These are phyloP conservation scores for Musa schizocarpa DNA, from an alignment of 176 grass and related monocot species.

Conservation along the genomic window DNA sequence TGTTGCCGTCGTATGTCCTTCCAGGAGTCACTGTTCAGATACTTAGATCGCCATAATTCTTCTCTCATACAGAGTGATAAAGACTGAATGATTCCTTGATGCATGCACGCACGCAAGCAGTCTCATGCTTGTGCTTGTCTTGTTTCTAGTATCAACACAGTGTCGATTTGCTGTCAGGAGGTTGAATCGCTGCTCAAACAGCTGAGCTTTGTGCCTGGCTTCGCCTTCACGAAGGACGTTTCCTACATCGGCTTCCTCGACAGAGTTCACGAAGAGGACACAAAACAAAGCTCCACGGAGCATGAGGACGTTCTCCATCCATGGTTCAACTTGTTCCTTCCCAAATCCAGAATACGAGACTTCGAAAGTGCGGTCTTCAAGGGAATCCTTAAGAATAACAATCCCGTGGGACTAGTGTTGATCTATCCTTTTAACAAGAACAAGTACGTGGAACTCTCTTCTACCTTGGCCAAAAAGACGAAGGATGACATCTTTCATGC, in stretches of 20 bases:
- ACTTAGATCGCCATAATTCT: too few relatives aligned
- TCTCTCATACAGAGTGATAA: too few relatives aligned
- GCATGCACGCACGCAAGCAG: background rate
- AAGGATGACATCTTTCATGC: background rate
- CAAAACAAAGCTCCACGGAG: background rate
- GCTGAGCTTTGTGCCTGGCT: background rate
- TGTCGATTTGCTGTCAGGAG: background rate
- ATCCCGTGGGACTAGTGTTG: background rate
- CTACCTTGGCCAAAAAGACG: background rate
- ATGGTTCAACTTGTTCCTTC: conserved; percentile 3
- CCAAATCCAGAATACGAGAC: background rate
- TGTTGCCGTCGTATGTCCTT: too few relatives aligned
- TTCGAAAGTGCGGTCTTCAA: background rate
- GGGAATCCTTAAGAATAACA: background rate
- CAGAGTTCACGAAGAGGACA: background rate
- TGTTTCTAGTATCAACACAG: too few relatives aligned
- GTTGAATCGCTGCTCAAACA: background rate
- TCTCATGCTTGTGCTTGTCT: background rate
- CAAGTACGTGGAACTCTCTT: background rate
- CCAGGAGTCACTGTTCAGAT: too few relatives aligned
- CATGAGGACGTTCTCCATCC: background rate
- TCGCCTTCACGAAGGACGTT: conserved; percentile 4
- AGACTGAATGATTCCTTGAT: background rate
- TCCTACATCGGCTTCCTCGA: background rate
- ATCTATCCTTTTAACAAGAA: background rate